A percentile compares a stretch with the other conserved stretches of the same genome.
These are phyloP conservation scores for Ceratobasidium sp. DNA, from an alignment of 1,284 basidiomycete species.

Conservation along the genomic window DNA sequence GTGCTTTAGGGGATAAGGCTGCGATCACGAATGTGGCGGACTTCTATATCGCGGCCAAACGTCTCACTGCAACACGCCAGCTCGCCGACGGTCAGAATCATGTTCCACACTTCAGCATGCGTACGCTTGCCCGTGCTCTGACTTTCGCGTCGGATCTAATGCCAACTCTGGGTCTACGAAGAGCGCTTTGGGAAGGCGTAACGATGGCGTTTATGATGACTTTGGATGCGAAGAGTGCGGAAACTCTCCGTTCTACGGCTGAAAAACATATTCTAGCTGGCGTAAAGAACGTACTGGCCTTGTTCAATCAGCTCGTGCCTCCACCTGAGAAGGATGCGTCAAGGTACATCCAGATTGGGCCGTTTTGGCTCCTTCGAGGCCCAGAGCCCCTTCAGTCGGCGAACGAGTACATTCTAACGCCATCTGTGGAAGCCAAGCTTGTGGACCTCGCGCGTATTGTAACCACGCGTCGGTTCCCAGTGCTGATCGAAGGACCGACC, in stretches of 20 bases:
- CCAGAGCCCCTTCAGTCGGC: slow-evolving; percentile 67
- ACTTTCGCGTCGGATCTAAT: slow-evolving; percentile 90
- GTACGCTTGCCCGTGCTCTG: slow-evolving; percentile 91
- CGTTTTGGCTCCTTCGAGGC: slow-evolving; percentile 90
- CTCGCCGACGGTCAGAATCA: slow-evolving; percentile 96
- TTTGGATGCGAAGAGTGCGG: slow-evolving; percentile 79
- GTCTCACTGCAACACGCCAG: slow-evolving; percentile 79
- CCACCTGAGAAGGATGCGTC: slow-evolving; percentile 48
- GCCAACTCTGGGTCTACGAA: slow-evolving; percentile 79
- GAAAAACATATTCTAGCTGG: slow-evolving; percentile 84
- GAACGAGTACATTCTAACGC: slow-evolving; percentile 92
- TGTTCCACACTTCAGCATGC: slow-evolving; percentile 97
- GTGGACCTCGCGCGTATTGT: slow-evolving; percentile 93
- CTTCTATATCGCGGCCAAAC: slow-evolving; percentile 87
- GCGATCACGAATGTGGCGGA: slow-evolving; percentile 92
- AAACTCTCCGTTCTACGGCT: slow-evolving; percentile 74
- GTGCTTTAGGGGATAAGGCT: slow-evolving; percentile 86
- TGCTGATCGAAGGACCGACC: slow-evolving; percentile 97
- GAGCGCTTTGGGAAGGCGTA: slow-evolving; percentile 95
- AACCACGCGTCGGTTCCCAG: slow-evolving; percentile 88
- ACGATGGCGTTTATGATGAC: slow-evolving; percentile 98
- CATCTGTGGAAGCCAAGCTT: slow-evolving; percentile 96
- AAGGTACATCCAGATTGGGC: slow-evolving; percentile 84
- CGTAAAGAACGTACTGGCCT: slow-evolving; percentile 82
- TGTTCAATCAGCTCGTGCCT: slow-evolving; percentile 57